Percentiles rank a stretch among this genome's conserved stretches.
Evolutionary conservation across 306 rosid species (phyloP).

Genomic region (Prunus salicina): DNA sequence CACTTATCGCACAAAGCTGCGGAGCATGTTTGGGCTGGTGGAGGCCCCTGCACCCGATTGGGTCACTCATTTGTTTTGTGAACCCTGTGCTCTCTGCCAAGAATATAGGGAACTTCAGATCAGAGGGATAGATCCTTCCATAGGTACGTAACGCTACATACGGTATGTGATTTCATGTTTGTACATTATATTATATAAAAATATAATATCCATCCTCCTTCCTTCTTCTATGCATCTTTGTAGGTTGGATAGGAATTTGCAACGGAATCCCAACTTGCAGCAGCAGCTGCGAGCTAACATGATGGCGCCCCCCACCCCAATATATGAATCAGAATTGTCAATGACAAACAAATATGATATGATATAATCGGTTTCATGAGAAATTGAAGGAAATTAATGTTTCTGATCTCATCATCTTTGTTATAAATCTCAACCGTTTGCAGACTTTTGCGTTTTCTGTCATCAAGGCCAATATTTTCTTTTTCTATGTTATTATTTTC

Average conservation of each 20-base stretch:
- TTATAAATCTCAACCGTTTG: background rate
- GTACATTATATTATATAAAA: no score
- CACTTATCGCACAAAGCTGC: conserved; percentile 21
- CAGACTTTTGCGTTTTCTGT: background rate
- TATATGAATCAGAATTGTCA: conserved; percentile 1
- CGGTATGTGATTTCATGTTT: no score
- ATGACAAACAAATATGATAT: no score
- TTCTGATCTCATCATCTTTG: background rate
- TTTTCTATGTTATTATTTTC: background rate
- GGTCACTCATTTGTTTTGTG: conserved; percentile 11
- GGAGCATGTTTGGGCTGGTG: conserved; percentile 14
- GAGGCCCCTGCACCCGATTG: conserved; percentile 23
- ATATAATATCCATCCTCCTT: no score
- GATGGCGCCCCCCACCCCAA: conserved; percentile 11
- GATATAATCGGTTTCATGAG: background rate
- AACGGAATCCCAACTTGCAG: background rate
- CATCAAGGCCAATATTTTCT: background rate
- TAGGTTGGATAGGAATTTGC: conserved; percentile 15
- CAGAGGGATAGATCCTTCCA: conserved; percentile 23
- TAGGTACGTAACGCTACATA: background rate
- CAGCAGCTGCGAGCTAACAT: conserved; percentile 4
- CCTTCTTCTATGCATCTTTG: no score
- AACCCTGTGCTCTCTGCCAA: conserved; percentile 13
- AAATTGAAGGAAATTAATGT: background rate
- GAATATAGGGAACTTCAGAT: conserved; percentile 20